These are phyloP conservation scores for Cladosporium austrohemisphaericum DNA, from an alignment of 2,329 filamentous ascomycete species.

Conservation along the genomic window DNA sequence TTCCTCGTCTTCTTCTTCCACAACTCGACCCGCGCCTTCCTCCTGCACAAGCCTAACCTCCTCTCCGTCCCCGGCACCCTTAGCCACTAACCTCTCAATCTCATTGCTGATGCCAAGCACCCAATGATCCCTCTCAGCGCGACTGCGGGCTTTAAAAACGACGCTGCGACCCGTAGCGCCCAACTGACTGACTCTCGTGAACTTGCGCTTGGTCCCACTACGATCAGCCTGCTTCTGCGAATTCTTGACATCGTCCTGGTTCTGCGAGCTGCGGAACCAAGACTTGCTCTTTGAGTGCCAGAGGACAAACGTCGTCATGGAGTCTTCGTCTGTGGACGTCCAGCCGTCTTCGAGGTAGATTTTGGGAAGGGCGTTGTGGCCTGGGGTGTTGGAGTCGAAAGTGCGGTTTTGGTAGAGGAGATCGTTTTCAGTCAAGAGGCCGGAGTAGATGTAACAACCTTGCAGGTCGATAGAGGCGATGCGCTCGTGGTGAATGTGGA, in stretches of 20 bases:
- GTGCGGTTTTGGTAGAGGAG: slow-evolving; percentile 62
- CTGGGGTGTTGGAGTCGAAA: slow-evolving; percentile 60
- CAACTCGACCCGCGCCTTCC: not conserved
- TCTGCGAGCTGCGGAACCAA: slow-evolving; percentile 46
- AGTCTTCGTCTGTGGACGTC: slow-evolving; percentile 61
- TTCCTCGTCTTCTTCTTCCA: not conserved
- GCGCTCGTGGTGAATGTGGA: slow-evolving; percentile 60
- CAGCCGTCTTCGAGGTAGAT: slow-evolving; percentile 59
- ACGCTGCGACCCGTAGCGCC: slow-evolving; percentile 60
- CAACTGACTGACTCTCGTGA: slow-evolving; percentile 59
- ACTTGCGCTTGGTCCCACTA: slow-evolving; percentile 30
- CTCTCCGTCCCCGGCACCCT: slow-evolving; percentile 48
- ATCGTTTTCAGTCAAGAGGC: slow-evolving; percentile 59
- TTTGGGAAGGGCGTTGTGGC: slow-evolving; percentile 56
- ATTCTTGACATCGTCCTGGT: slow-evolving; percentile 29
- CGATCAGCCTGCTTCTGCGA: slow-evolving; percentile 13
- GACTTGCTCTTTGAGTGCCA: slow-evolving; percentile 59
- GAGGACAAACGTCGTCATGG: slow-evolving; percentile 64
- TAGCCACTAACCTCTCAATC: slow-evolving; percentile 55
- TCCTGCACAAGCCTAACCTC: slow-evolving; percentile 46
- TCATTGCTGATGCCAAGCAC: slow-evolving; percentile 63
- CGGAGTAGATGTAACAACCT: slow-evolving; percentile 64
- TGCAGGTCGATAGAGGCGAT: slow-evolving; percentile 56
- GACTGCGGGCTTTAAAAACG: slow-evolving; percentile 62
- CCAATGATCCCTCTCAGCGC: slow-evolving; percentile 65